These are phyloP conservation scores for Tuber calosporum DNA, from an alignment of 495 filamentous ascomycete genomes.

Conservation along the genomic window DNA sequence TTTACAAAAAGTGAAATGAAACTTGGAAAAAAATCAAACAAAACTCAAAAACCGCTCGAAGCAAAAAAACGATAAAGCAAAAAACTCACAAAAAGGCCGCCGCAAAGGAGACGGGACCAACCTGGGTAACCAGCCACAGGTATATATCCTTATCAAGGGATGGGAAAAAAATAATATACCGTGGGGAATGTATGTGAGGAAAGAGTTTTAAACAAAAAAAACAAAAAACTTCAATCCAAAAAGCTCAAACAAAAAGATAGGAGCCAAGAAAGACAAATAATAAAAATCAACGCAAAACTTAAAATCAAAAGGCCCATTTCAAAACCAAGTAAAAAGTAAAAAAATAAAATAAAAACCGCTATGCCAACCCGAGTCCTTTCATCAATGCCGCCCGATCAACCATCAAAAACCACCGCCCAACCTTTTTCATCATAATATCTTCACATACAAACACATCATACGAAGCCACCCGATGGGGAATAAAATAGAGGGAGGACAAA, in stretches of 20 bases:
- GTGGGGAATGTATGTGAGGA: constrained; percentile 37
- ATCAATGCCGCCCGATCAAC: not conserved
- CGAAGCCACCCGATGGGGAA: not conserved
- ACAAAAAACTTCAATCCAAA: constrained; percentile 34
- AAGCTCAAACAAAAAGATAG: constrained; percentile 23
- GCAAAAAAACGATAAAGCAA: constrained; percentile 49
- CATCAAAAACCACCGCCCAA: not conserved
- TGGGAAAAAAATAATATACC: constrained; percentile 37
- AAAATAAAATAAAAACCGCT: constrained; percentile 8
- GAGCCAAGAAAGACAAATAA: constrained; percentile 10
- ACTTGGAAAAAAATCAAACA: constrained; percentile 42
- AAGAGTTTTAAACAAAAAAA: constrained; percentile 18
- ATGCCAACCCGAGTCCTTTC: not conserved
- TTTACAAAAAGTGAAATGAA: constrained; percentile 33
- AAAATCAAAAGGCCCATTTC: constrained; percentile 24
- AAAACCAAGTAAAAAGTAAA: constrained; percentile 25
- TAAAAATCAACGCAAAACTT: constrained; percentile 35
- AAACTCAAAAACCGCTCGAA: constrained; percentile 46
- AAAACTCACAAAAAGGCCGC: constrained; percentile 48
- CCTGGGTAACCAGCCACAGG: constrained; percentile 30
- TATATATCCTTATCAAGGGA: constrained; percentile 33
- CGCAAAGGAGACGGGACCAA: constrained; percentile 27
- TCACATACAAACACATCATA: not conserved
- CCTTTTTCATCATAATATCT: not conserved
- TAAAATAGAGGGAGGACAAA: constrained; percentile 1